phyloP scores from a whole-genome alignment of 1,139 yeast genomes.

The Yamadazyma blattariae region DNA sequence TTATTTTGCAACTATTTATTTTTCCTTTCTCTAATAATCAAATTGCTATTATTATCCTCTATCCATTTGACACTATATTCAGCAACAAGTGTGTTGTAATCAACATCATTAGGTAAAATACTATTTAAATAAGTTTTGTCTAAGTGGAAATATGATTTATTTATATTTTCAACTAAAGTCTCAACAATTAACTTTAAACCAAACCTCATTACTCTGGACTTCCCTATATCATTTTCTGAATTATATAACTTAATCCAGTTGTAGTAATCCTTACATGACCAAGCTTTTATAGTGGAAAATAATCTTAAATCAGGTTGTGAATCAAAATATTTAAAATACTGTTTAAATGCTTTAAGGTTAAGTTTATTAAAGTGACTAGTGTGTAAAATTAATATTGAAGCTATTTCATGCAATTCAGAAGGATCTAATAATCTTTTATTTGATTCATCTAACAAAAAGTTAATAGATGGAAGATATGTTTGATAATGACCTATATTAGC shows the following conservation, averaged over 20 bases:
- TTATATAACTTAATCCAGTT: slow-evolving; percentile 41
- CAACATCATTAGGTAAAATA: slow-evolving; percentile 27
- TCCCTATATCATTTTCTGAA: slow-evolving; percentile 26
- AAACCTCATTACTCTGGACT: slow-evolving; percentile 37
- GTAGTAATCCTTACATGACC: slow-evolving; percentile 37
- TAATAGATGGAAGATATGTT: slow-evolving; percentile 55
- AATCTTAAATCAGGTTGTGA: slow-evolving; percentile 20
- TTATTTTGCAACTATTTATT: slow-evolving; percentile 1
- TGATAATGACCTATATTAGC: slow-evolving; percentile 51
- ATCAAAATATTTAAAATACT: slow-evolving; percentile 25
- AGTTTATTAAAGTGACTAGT: slow-evolving; percentile 44
- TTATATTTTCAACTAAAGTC: slow-evolving; percentile 28
- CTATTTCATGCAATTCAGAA: slow-evolving; percentile 38
- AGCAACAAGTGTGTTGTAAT: slow-evolving; percentile 17
- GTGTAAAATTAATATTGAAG: slow-evolving; percentile 43
- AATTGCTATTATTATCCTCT: slow-evolving; percentile 17
- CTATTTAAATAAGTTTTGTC: slow-evolving; percentile 18
- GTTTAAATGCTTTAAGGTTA: slow-evolving; percentile 30
- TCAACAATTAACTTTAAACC: slow-evolving; percentile 32
- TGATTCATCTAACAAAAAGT: slow-evolving; percentile 28
- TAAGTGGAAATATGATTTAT: slow-evolving; percentile 35
- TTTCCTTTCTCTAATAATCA: slow-evolving; percentile 22
- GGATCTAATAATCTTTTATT: slow-evolving; percentile 16
- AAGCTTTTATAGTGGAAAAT: slow-evolving; percentile 26
- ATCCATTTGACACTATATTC: slow-evolving; percentile 27